Evolutionary conservation across 2,329 filamentous ascomycete genomes (phyloP).

Genomic region (Hypoxylon sp.): DNA sequence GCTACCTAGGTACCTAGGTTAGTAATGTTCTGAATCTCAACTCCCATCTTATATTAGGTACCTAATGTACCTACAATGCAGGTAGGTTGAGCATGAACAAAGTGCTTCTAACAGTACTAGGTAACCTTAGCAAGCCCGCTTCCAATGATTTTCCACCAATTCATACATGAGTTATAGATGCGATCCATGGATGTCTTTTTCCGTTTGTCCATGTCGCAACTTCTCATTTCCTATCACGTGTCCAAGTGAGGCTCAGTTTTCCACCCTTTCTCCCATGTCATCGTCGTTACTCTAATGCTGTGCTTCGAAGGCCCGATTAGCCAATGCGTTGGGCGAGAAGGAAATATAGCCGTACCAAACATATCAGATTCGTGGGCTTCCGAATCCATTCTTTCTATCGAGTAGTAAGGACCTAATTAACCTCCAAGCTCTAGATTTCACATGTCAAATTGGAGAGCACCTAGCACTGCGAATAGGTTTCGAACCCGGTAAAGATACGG

Average conservation of each 20-base stretch:
- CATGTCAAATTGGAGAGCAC: background rate
- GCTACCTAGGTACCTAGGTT: too few species aligned
- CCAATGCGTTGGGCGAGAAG: background rate
- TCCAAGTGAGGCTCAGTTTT: background rate
- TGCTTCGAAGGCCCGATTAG: background rate
- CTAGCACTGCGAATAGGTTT: background rate
- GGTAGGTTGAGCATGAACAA: conserved; percentile 11
- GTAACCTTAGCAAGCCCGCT: too few species aligned
- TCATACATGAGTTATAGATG: background rate
- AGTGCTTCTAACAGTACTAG: conserved; percentile 3
- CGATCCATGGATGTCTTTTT: background rate
- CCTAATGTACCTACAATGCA: too few species aligned
- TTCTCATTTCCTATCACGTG: background rate
- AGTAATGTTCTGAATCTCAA: too few species aligned
- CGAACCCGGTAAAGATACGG: background rate
- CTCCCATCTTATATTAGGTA: conserved; percentile 6
- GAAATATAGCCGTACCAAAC: conserved; percentile 6
- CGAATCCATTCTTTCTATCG: background rate
- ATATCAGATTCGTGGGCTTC: background rate
- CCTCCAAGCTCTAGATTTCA: conserved; percentile 5
- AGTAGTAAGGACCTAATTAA: conserved; percentile 2
- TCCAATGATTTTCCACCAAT: background rate
- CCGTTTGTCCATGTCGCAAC: background rate
- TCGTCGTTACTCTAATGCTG: background rate
- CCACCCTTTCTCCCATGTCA: background rate